Base-by-base conservation (phyloP, 768 basidiomycete species). In the Neoboletus magnificus region DNA sequence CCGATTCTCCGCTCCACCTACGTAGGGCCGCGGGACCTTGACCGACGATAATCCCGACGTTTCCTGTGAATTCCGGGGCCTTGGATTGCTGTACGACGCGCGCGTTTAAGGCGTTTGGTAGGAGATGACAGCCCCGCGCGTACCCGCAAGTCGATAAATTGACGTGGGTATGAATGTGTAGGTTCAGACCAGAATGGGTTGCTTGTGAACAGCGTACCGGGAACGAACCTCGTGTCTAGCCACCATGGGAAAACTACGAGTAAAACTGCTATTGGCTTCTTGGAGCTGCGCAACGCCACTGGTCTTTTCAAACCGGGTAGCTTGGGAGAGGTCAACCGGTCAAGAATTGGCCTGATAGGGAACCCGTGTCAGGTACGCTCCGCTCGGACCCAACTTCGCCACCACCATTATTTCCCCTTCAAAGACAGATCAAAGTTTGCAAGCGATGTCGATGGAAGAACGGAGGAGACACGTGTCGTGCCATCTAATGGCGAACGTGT, bases 221-320 rank as follows among this genome's bases (percentile, higher is more conserved):
- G 48, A 50, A 32, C 22, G 9, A 22, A 23, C 35, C 27, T 53
- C 29, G 18, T 29, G 27, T 23, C 40, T 22, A 22, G 20, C 32
- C 30, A n/a, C 37, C 29, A 23, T 33, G 40, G 23, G 11, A 22
- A 32, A 46, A 46, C 4, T 23, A 43, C 18, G 43, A 20, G 20
- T 11, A 36, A 60, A 53, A 50, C 36, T 48, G 57, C 63, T 18
- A 65, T 57, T 62, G 63, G 63, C 7, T 22, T 22, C 36, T 32
- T 44, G 41, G 54, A 22, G 29, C 37, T 27, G 42, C 15, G 39
- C 59, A 49, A 49, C 45, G 39, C 47, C 59, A 51, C 51, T 20
- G 30, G 35, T 12, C 23, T 3, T 41, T 49, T 46, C 3, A 13
- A 39, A 33, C 35, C 41, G 49, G 46, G 13, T 18, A 35, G 30